Percentiles rank a stretch among this genome's conserved stretches.
Conservation (phyloP, 192 early-diverging fungal genomes). For the Coemansia sp. region DNA sequence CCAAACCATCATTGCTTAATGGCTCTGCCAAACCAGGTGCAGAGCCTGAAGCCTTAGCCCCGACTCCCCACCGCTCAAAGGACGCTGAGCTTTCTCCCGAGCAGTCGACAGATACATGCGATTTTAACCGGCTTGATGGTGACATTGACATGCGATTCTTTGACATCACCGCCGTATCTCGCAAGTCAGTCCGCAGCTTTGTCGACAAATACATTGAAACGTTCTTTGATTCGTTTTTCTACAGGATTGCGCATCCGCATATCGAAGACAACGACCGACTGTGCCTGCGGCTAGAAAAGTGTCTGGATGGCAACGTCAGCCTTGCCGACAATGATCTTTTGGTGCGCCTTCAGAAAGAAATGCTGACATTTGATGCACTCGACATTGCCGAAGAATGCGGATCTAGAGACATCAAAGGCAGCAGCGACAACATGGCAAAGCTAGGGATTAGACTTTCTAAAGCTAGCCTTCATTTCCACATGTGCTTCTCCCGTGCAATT, state of each 20-base stretch:
- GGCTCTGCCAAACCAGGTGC: not conserved
- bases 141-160: conserved; percentile 42
- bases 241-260: conserved; percentile 15
- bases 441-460: not conserved
- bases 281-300: conserved; percentile 5
- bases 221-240: conserved; percentile 42
- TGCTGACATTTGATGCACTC: conserved; percentile 14
- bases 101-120: conserved; percentile 26
- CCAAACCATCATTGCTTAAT: not conserved
- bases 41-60: not conserved
- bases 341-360: conserved; percentile 21
- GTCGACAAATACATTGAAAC: conserved; percentile 37
- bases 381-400: not conserved
- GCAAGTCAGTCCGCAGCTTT: conserved; percentile 39
- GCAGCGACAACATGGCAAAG: conserved; percentile 11
- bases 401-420: not conserved
- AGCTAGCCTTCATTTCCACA: conserved; percentile 35
- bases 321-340: conserved; percentile 17
- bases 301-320: not conserved
- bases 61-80: not conserved
- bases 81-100: conserved; percentile 29
- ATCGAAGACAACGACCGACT: conserved; percentile 6
- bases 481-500: conserved; percentile 23
- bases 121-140: conserved; percentile 36
- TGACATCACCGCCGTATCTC: conserved; percentile 18